Base-by-base conservation (phyloP, 495 filamentous ascomycete species). In the Durotheca rogersii region DNA sequence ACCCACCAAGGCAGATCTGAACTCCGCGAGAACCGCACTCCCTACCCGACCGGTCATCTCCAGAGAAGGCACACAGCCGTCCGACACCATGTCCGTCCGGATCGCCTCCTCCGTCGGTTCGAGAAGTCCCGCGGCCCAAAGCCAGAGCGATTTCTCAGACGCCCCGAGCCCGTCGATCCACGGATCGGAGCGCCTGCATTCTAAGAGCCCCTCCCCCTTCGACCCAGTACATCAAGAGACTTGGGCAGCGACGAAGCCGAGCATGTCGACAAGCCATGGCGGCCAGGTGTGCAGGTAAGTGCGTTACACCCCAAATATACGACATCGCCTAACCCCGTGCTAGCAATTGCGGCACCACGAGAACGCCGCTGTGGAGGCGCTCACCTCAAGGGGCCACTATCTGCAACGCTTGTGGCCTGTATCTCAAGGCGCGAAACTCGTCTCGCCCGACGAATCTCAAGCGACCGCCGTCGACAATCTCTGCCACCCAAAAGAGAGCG, bases 401-500 rank as follows among this genome's bases (percentile, higher is more conserved):
- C 30, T 99, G 93, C 72, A 99, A 99, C 70, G 93, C 93, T 9
- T 99, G 93, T 62, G 93, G 93, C 16, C 78, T 99, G 5, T 99
- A 99, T 66, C 71, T 87, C 37, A 99, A 97, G 67, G 90, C 90
- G 15, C 81, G 93, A 33, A 97, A 99, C 63, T 84, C 89, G 48
- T 80, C 84, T 51, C 84, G 93, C 31, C 93, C 93, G 2, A 90
- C 86, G 2, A 95, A 90, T 66, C 75, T 95, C 41, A 96, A 95
- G 68, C 80, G 86, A 10, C 79, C 80, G 7, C 71, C 75, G 11
- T 72, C 64, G 18, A 66, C 71, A 18, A 63, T 78, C 40, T 55
- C 67, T 14, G 71, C 62, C 16, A 59, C 66, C 6, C 50, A 67
- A 35, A 72, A 73, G 41, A 65, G 62, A 32, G 56, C 63, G 20